These are phyloP conservation scores for Fagopyrum esculentum DNA, from an alignment of 148 eudicot species.

Conservation along the genomic window DNA sequence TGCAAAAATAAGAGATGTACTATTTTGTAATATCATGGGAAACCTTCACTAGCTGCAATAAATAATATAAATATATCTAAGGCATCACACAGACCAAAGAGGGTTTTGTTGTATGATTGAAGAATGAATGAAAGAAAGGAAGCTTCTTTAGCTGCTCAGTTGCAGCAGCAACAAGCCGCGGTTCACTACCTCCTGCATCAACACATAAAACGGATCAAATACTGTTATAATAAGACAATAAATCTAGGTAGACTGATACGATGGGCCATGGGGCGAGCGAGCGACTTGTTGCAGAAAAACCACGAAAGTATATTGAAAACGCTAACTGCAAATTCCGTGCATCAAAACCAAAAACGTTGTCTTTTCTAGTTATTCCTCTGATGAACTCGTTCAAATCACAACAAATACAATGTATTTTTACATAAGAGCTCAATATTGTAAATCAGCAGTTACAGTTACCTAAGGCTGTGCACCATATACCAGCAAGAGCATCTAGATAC, in stretches of 20 bases:
- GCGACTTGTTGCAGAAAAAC: too few relatives aligned
- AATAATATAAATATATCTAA: background rate
- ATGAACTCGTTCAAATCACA: too few relatives aligned
- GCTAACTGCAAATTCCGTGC: too few relatives aligned
- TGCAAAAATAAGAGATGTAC: slow-evolving; percentile 20
- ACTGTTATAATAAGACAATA: too few relatives aligned
- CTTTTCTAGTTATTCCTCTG: too few relatives aligned
- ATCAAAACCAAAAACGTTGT: too few relatives aligned
- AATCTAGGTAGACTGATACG: too few relatives aligned
- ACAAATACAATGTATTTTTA: background rate
- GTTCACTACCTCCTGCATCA: slow-evolving; percentile 83
- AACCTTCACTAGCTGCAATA: background rate
- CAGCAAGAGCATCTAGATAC: slow-evolving; percentile 96
- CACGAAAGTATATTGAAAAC: too few relatives aligned
- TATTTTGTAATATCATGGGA: background rate
- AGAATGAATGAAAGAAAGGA: slow-evolving; percentile 96
- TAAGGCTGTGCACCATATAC: slow-evolving; percentile 88
- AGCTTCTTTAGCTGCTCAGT: slow-evolving; percentile 62
- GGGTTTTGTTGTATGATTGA: slow-evolving; percentile 94
- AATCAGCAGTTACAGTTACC: slow-evolving; percentile 33
- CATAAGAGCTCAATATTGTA: background rate
- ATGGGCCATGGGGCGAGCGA: too few relatives aligned
- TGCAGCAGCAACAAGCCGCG: slow-evolving; percentile 93
- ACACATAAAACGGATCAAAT: background rate
- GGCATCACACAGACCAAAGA: slow-evolving; percentile 37